Evolutionary conservation across 805 yeast genomes (phyloP), one percentile per base, ranked within the genome.

Genomic region (Cyberlindnera saturnus): DNA sequence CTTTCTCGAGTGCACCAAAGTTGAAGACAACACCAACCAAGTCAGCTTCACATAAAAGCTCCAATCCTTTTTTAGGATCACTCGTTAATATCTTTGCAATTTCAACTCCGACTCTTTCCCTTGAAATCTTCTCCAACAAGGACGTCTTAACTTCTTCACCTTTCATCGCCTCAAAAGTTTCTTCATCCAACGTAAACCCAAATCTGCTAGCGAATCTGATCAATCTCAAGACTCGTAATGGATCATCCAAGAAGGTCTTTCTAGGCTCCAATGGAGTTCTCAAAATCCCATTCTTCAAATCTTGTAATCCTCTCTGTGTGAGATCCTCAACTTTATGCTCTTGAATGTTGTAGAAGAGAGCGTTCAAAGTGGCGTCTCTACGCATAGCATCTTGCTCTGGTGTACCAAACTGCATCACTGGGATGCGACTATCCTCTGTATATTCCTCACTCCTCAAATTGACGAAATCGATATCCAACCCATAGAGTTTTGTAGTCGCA

Each of bases 331-430:
- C 80, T 45, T 72, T 52, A 13, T 69, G 70, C 5, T 80, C 75
- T 42, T 74, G 74, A 41, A 93, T 73, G 62, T 93, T 93, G 64
- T 84, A 93, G 57, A 93, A 93, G 19, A 93, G 66, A 0, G 99
- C 95, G 61, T 93, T 93, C 41, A 93, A 66, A 0, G 99, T 93
- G 2, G 98, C 98, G 66, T 93, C 99, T 58, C 99, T 73, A 56
- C 99, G 74, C 50, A 79, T 67, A 0, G 98, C 96, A 63, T 93
- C 99, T 58, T 91, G 86, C 48, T 77, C 74, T 0, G 98, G 91
- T 0, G 98, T 89, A 0, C 99, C 99, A 55, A 80, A 83, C 55
- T 76, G 74, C 34, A 87, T 79, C 2, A 68, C 61, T 1, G 99
- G 99, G n/a, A 93, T 88, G 42, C 99, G 67, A 39, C 95, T 83